phyloP scores from a whole-genome alignment of 495 filamentous ascomycete species.

The Evernia prunastri region DNA sequence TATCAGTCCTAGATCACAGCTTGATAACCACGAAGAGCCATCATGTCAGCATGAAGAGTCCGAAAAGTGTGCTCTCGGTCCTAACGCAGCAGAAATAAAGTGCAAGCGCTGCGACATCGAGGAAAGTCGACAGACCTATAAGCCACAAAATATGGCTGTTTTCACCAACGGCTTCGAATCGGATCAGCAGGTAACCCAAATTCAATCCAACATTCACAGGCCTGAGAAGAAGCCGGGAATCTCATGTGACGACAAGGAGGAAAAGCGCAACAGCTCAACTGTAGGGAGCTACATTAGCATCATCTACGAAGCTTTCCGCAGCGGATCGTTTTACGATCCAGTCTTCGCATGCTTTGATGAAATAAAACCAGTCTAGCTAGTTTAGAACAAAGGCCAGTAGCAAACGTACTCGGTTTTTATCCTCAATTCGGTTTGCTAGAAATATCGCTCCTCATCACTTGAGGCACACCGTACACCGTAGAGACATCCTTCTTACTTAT shows the following conservation, averaged over 20 bases:
- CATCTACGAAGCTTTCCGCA: conserved; percentile 6
- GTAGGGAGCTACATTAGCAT: background rate
- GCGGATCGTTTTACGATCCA: conserved; percentile 6
- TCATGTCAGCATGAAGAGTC: background rate
- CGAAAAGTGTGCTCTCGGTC: background rate
- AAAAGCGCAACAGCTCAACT: background rate
- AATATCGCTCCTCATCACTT: no score
- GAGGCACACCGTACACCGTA: no score
- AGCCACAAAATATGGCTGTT: background rate
- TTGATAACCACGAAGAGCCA: background rate
- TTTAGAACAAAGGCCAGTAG: no score
- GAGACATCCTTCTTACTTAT: no score
- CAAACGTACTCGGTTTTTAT: no score
- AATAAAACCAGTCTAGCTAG: no score
- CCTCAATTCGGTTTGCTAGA: no score
- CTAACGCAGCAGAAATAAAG: background rate
- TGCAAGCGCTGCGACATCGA: background rate
- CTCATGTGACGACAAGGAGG: background rate
- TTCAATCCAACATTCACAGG: background rate
- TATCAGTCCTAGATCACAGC: background rate
- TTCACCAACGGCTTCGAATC: background rate
- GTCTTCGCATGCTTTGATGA: conserved; percentile 5
- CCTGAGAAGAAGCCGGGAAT: background rate
- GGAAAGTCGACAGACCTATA: background rate
- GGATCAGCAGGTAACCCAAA: background rate